Conservation (phyloP, 495 filamentous ascomycete species). For the Aspergillus mulundensis region DNA sequence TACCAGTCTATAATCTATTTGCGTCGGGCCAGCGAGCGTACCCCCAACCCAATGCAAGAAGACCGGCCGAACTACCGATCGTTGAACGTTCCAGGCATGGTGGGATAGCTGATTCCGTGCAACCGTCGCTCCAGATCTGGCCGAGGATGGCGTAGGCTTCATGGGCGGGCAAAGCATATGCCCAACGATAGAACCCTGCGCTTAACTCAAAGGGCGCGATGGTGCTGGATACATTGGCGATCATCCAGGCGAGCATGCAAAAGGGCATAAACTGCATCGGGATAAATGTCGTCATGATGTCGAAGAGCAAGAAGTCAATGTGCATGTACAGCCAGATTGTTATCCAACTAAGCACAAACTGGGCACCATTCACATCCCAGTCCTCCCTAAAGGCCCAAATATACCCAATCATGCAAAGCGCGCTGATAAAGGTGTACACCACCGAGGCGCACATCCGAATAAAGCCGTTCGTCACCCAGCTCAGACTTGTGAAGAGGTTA, state of each 20-base stretch:
- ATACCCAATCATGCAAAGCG: conserved; percentile 34
- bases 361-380: conserved; percentile 38
- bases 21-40: too few species aligned
- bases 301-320: conserved; percentile 41
- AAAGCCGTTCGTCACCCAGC: conserved; percentile 32
- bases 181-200: conserved; percentile 40
- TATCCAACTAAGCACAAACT: conserved; percentile 42
- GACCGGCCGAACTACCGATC: too few species aligned
- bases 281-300: conserved; percentile 3
- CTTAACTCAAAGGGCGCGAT: conserved; percentile 36
- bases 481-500: conserved; percentile 31
- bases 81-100: too few species aligned
- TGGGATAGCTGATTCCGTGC: conserved; percentile 40
- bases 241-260: conserved; percentile 41
- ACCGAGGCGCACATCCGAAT: conserved; percentile 32
- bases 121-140: conserved; percentile 48
- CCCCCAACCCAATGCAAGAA: too few species aligned
- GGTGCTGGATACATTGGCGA: conserved; percentile 40
- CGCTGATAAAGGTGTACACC: conserved; percentile 37
- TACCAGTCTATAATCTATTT: too few species aligned
- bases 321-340: conserved; percentile 45
- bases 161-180: conserved; percentile 46
- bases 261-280: conserved; percentile 33
- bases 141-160: conserved; percentile 38
- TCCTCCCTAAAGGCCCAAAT: conserved; percentile 44